These are phyloP conservation scores for Trichoderma gracile DNA, from an alignment of 2,329 filamentous ascomycete species.

Conservation along the genomic window DNA sequence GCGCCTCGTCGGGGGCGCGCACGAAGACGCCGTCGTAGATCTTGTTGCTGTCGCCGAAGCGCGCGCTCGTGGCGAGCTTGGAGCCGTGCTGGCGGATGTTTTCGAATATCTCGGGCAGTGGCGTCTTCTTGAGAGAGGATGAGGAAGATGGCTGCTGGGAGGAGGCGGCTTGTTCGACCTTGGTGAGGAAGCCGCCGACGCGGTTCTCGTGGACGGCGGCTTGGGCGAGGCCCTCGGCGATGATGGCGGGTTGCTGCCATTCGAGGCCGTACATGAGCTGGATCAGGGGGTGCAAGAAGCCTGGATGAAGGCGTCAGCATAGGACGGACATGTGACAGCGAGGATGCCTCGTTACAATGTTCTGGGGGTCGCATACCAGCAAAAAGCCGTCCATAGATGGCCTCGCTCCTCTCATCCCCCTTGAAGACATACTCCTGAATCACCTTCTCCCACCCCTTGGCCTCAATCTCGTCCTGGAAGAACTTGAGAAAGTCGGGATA, in stretches of 20 bases:
- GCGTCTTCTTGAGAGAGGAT: slow-evolving; percentile 24
- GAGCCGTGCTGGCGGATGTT: slow-evolving; percentile 54
- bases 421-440: slow-evolving; percentile 69
- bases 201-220: slow-evolving; percentile 66
- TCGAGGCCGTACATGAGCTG: slow-evolving; percentile 85
- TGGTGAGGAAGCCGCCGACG: slow-evolving; percentile 55
- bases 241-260: slow-evolving; percentile 76
- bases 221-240: slow-evolving; percentile 79
- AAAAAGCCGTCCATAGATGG: slow-evolving; percentile 68
- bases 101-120: slow-evolving; percentile 58
- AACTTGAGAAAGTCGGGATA: slow-evolving; percentile 77
- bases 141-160: background rate
- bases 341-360: too few species aligned
- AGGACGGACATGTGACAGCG: too few species aligned
- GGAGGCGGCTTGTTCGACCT: slow-evolving; percentile 50
- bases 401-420: slow-evolving; percentile 63
- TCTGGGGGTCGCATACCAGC: slow-evolving; percentile 45
- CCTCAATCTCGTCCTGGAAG: slow-evolving; percentile 72
- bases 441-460: slow-evolving; percentile 59
- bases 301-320: slow-evolving; percentile 36
- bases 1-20: slow-evolving; percentile 64
- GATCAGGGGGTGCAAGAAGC: slow-evolving; percentile 77
- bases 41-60: slow-evolving; percentile 59
- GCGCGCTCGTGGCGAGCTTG: slow-evolving; percentile 55
- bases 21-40: slow-evolving; percentile 67